These are phyloP conservation scores for Ophiocytium majus DNA, from an alignment of 352 stramenopile genomes.

Conservation along the genomic window DNA sequence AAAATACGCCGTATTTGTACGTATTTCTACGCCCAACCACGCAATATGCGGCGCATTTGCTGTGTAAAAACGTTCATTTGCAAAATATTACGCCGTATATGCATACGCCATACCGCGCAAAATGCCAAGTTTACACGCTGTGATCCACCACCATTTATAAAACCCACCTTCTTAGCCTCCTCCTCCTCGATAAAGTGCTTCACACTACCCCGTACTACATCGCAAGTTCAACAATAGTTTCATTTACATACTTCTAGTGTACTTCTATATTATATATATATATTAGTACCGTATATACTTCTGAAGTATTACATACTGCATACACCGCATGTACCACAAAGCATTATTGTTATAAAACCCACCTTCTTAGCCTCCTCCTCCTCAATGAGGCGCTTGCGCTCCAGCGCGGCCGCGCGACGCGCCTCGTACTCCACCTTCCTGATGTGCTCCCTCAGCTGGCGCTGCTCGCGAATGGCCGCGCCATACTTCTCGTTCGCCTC, in stretches of 20 bases:
- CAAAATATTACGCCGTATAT: too few relatives aligned
- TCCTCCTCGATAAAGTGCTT: constrained; percentile 72
- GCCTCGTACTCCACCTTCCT: constrained; percentile 61
- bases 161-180: constrained; percentile 90
- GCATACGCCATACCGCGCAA: too few relatives aligned
- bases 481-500: constrained; percentile 70
- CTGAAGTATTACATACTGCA: neutral
- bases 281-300: neutral
- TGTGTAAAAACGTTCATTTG: too few relatives aligned
- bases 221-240: constrained; percentile 57
- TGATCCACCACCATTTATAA: too few relatives aligned
- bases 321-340: neutral
- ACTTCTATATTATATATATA: neutral
- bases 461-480: constrained; percentile 52
- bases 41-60: too few relatives aligned
- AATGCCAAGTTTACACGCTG: too few relatives aligned
- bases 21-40: too few relatives aligned
- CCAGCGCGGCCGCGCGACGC: constrained; percentile 65
- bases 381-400: constrained; percentile 64
- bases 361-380: constrained; percentile 89
- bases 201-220: too few relatives aligned
- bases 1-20: too few relatives aligned
- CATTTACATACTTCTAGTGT: neutral
- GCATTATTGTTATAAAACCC: too few relatives aligned
- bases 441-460: constrained; percentile 57